These are phyloP conservation scores for Imleria badia DNA, from an alignment of 768 basidiomycete genomes.

Conservation along the genomic window DNA sequence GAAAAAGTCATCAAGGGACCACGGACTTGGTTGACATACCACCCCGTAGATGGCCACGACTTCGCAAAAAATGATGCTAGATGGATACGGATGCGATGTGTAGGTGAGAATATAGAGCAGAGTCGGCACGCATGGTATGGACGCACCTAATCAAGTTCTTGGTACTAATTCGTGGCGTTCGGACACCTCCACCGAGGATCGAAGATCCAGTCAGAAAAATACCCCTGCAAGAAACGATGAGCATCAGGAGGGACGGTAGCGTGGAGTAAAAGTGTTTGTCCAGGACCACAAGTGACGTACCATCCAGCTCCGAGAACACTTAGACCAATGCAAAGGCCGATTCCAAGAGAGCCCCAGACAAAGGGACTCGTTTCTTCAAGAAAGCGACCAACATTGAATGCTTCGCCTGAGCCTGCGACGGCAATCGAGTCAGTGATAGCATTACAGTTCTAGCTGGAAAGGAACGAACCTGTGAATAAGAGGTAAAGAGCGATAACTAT, in stretches of 20 bases:
- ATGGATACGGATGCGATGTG: neutral
- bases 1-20: neutral
- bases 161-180: constrained; percentile 89
- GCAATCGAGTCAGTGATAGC: constrained; percentile 1
- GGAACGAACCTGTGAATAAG: constrained; percentile 76
- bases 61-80: constrained; percentile 97
- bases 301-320: constrained; percentile 96
- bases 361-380: constrained; percentile 94
- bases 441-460: neutral
- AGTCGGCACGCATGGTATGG: neutral
- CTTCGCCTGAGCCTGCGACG: constrained; percentile 72
- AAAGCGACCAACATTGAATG: constrained; percentile 93
- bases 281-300: constrained; percentile 52
- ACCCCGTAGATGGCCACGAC: constrained; percentile 99
- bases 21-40: constrained; percentile 44
- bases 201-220: constrained; percentile 98
- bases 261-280: neutral
- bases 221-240: constrained; percentile 60
- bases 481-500: constrained; percentile 78
- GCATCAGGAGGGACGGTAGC: neutral
- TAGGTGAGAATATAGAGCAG: neutral
- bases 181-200: constrained; percentile 93
- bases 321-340: constrained; percentile 90
- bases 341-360: constrained; percentile 87
- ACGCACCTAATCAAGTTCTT: constrained; percentile 95